Evolutionary conservation across 1,284 basidiomycete species (phyloP).

Genomic region (Cryptococcus sp.): DNA sequence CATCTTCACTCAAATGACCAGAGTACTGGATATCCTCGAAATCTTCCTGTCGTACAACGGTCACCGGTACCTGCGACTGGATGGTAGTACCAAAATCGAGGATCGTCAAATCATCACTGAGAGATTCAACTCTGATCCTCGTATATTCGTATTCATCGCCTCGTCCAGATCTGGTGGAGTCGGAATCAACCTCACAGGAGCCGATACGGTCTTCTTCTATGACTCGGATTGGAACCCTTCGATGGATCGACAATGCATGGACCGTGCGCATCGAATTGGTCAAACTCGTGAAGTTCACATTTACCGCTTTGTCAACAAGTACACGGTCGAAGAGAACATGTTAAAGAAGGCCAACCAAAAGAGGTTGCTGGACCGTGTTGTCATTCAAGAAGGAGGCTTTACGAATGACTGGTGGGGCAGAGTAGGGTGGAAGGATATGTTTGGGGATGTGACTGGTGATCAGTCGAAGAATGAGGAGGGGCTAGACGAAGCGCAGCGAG

Average conservation of each 20-base stretch:
- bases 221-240: constrained; percentile 98
- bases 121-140: constrained; percentile 89
- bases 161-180: constrained; percentile 92
- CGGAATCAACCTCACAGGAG: constrained; percentile 95
- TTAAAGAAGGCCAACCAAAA: constrained; percentile 96
- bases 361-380: constrained; percentile 82
- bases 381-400: constrained; percentile 93
- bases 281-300: constrained; percentile 97
- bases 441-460: constrained; percentile 56
- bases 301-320: constrained; percentile 83
- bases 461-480: not conserved
- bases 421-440: constrained; percentile 81
- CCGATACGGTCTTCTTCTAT: constrained; percentile 88
- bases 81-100: constrained; percentile 94
- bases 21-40: constrained; percentile 90
- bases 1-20: constrained; percentile 98
- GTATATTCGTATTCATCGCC: constrained; percentile 91
- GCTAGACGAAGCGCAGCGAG: constrained; percentile 50
- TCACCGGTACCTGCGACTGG: constrained; percentile 87
- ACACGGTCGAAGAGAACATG: constrained; percentile 94
- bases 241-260: constrained; percentile 96
- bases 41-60: constrained; percentile 91
- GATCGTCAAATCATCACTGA: constrained; percentile 94
- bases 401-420: constrained; percentile 59
- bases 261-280: constrained; percentile 75